Percentiles rank a stretch among this genome's conserved stretches.
phyloP scores from a whole-genome alignment of 371 early-diverging fungal genomes.

The Mucor ambiguus region DNA sequence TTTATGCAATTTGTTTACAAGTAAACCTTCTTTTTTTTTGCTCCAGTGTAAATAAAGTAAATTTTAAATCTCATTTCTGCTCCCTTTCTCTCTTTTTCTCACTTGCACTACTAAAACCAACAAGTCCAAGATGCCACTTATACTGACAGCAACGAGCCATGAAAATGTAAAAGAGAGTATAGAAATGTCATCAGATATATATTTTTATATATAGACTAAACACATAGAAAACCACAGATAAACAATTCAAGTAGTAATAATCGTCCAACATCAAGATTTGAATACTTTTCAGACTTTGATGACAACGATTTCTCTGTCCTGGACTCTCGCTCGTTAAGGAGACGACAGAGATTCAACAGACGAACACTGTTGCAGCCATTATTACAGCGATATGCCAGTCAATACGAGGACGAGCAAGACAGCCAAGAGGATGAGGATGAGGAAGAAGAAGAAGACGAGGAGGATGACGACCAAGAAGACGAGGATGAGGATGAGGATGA shows the following conservation, averaged over 20 bases:
- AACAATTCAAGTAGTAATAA: not conserved
- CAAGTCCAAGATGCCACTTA: not conserved
- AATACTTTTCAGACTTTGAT: not conserved
- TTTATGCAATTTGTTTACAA: constrained; percentile 2
- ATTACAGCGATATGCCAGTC: not conserved
- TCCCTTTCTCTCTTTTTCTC: not conserved
- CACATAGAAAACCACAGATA: not conserved
- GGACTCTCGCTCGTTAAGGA: not conserved
- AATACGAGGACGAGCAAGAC: not conserved
- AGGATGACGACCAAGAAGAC: constrained; percentile 11
- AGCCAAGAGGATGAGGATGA: constrained; percentile 23
- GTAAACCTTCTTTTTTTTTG: constrained; percentile 2
- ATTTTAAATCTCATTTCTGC: not conserved
- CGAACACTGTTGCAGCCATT: not conserved
- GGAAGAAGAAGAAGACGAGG: constrained; percentile 12
- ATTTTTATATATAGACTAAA: too few relatives aligned
- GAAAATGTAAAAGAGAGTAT: not conserved
- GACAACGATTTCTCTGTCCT: not conserved
- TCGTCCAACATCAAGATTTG: not conserved
- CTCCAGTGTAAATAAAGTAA: not conserved
- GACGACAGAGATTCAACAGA: not conserved
- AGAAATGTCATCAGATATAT: too few relatives aligned
- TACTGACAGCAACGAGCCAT: not conserved
- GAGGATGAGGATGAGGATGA: not conserved
- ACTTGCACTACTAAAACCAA: not conserved